These are phyloP conservation scores for Colletotrichum sp. DNA, from an alignment of 2,329 filamentous ascomycete species.

Conservation along the genomic window DNA sequence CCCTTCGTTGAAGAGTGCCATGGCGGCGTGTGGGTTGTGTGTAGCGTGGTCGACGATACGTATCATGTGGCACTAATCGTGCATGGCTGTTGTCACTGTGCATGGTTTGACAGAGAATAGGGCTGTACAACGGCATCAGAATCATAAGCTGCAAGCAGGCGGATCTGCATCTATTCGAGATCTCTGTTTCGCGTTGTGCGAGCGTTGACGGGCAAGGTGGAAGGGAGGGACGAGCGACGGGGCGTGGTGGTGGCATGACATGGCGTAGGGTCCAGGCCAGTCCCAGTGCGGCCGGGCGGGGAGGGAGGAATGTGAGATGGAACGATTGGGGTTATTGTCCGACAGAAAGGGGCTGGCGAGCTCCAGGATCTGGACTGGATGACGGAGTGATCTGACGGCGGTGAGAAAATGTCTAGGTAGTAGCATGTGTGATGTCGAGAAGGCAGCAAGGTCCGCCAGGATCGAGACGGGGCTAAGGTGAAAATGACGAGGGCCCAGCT, in stretches of 20 bases:
- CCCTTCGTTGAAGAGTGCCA: background rate
- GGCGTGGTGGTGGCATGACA: background rate
- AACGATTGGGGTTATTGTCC: background rate
- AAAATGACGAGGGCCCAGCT: background rate
- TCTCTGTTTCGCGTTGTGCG: constrained; percentile 22
- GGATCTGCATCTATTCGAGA: constrained; percentile 29
- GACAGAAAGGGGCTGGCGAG: background rate
- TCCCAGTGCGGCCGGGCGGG: background rate
- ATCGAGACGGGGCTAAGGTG: background rate
- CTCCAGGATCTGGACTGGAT: background rate
- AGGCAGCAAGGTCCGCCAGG: background rate
- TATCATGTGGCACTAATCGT: background rate
- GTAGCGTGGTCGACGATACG: background rate
- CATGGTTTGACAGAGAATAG: constrained; percentile 8
- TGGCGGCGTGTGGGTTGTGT: background rate
- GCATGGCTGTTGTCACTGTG: constrained; percentile 17
- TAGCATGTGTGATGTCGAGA: background rate
- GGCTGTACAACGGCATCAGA: constrained; percentile 21
- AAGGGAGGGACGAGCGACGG: background rate
- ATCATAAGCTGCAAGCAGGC: constrained; percentile 18
- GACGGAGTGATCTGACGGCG: background rate
- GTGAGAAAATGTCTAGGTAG: background rate
- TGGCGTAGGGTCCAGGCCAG: background rate
- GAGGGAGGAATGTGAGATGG: background rate
- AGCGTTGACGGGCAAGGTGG: background rate